A percentile compares a stretch with the other conserved stretches of the same genome.
Evolutionary conservation across 2,329 filamentous ascomycete genomes (phyloP).

Genomic region (Coniochaeta pulveracea): DNA sequence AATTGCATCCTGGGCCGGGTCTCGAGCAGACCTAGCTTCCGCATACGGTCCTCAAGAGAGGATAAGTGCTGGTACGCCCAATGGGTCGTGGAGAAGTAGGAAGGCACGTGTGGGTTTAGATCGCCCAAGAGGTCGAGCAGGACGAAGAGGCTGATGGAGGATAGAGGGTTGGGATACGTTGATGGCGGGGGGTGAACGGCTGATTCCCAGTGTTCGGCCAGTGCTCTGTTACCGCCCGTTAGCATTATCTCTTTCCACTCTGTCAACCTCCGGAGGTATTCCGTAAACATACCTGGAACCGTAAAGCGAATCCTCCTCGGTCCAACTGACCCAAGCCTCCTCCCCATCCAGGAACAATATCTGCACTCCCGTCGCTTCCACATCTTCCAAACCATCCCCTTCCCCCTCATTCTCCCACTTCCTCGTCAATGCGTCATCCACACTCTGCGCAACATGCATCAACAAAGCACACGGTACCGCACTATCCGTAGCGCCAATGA

Average conservation of each 20-base stretch:
- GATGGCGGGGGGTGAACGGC: constrained; percentile 58
- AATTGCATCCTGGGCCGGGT: constrained; percentile 41
- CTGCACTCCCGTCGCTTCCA: constrained; percentile 70
- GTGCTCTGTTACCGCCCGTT: constrained; percentile 30
- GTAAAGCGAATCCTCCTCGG: constrained; percentile 72
- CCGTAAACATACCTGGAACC: constrained; percentile 54
- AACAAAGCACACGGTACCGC: constrained; percentile 92
- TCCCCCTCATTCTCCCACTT: constrained; percentile 63
- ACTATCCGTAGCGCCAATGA: constrained; percentile 88
- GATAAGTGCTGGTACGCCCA: constrained; percentile 58
- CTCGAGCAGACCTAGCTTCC: constrained; percentile 39
- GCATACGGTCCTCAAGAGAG: constrained; percentile 43
- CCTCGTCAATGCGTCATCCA: constrained; percentile 67
- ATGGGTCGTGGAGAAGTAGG: constrained; percentile 58
- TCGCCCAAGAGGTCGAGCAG: constrained; percentile 49
- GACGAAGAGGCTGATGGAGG: constrained; percentile 62
- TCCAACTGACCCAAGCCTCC: constrained; percentile 81
- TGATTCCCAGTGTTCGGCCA: constrained; percentile 74
- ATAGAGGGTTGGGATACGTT: constrained; percentile 62
- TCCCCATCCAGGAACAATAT: constrained; percentile 87
- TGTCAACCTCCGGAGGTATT: not conserved
- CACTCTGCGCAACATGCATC: constrained; percentile 69
- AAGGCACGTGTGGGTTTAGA: constrained; percentile 44
- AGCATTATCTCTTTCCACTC: constrained; percentile 1
- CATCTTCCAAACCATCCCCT: constrained; percentile 41